These are phyloP conservation scores for Capronia coronata DNA, from an alignment of 2,329 filamentous ascomycete species.

Conservation along the genomic window DNA sequence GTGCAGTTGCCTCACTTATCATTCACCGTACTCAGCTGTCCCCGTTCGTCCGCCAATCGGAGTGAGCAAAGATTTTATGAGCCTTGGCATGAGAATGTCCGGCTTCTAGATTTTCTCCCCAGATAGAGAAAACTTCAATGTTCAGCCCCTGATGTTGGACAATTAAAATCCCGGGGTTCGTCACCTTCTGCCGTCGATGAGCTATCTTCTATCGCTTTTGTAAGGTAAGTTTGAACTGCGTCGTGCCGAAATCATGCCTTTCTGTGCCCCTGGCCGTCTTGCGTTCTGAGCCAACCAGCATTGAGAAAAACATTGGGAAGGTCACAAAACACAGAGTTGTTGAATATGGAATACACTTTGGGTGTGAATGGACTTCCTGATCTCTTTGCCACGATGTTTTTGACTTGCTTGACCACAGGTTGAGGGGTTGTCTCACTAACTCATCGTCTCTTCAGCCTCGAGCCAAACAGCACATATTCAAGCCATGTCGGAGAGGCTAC, in stretches of 20 bases:
- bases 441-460: background rate
- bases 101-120: conserved; percentile 1
- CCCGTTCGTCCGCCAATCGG: background rate
- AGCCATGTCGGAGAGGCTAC: conserved; percentile 43
- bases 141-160: background rate
- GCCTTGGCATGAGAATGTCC: conserved; percentile 6
- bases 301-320: background rate
- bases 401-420: background rate
- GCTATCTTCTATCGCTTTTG: background rate
- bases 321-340: too few species aligned
- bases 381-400: background rate
- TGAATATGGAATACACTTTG: too few species aligned
- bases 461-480: background rate
- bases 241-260: background rate
- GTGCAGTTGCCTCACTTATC: too few species aligned
- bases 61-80: background rate
- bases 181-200: background rate
- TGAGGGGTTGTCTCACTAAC: background rate
- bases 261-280: background rate
- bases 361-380: too few species aligned
- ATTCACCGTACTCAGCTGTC: background rate
- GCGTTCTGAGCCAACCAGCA: background rate
- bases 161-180: background rate
- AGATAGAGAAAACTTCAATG: background rate
- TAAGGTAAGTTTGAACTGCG: background rate